A percentile compares a stretch with the other conserved stretches of the same genome.
Conservation (phyloP, 2,329 filamentous ascomycete species). For the Xylariales sp. region DNA sequence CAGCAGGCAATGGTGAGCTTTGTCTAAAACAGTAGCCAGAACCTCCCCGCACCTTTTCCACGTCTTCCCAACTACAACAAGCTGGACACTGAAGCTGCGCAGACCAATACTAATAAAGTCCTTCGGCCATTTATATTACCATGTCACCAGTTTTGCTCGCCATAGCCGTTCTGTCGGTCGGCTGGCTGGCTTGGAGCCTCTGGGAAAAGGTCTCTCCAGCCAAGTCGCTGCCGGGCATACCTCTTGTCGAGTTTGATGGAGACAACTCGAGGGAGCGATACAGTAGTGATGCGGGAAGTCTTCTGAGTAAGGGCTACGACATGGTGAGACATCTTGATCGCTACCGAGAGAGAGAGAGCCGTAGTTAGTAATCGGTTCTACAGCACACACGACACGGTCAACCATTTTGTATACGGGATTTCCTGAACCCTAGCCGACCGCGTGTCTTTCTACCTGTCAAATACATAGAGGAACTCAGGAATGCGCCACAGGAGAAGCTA, state of each 20-base stretch:
- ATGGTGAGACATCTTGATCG: conserved; percentile 23
- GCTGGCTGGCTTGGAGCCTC: conserved; percentile 30
- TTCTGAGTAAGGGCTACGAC: conserved; percentile 33
- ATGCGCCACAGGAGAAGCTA: conserved; percentile 35
- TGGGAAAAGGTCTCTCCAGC: conserved; percentile 31
- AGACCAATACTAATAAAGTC: background rate
- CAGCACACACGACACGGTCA: conserved; percentile 32
- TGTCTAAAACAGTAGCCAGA: background rate
- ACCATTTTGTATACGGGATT: conserved; percentile 34
- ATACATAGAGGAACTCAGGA: conserved; percentile 32
- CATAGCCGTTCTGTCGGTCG: conserved; percentile 18
- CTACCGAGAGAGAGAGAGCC: no score
- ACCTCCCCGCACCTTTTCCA: background rate
- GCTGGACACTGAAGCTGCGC: background rate
- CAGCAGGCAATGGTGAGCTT: no score
- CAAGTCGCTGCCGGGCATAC: conserved; percentile 30
- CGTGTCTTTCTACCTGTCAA: conserved; percentile 31
- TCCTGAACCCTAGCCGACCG: conserved; percentile 26
- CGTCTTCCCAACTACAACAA: background rate
- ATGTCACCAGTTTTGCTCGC: conserved; percentile 20
- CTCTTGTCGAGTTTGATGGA: conserved; percentile 35
- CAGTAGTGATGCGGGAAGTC: conserved; percentile 26
- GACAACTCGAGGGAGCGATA: conserved; percentile 34
- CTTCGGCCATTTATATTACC: background rate
- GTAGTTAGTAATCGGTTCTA: conserved; percentile 12